Percentiles rank a stretch among this genome's conserved stretches.
phyloP scores from a whole-genome alignment of 306 rosid genomes.

The Prunus padus region DNA sequence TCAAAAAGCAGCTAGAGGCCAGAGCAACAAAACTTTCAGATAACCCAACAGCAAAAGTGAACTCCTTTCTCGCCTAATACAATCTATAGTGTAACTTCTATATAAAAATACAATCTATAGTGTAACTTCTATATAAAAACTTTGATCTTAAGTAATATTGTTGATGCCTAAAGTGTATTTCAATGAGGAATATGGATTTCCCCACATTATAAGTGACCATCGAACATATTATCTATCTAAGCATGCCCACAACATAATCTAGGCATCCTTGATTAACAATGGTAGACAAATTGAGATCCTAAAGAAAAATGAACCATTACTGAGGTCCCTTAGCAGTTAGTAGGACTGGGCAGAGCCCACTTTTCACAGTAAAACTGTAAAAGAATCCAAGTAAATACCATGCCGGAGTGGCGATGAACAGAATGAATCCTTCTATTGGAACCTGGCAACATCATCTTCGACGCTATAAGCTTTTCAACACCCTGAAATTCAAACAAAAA shows the following conservation, averaged over 20 bases:
- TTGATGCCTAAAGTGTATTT: background rate
- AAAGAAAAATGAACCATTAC: background rate
- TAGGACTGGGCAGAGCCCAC: background rate
- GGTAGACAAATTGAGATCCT: background rate
- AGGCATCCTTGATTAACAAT: background rate
- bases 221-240: background rate
- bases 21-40: background rate
- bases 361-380: background rate
- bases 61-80: background rate
- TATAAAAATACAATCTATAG: no score
- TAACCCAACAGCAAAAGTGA: background rate
- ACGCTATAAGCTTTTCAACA: slow-evolving; percentile 91
- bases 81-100: background rate
- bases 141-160: background rate
- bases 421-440: slow-evolving; percentile 95
- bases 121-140: no score
- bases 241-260: background rate
- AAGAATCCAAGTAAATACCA: slow-evolving; percentile 48
- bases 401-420: slow-evolving; percentile 89
- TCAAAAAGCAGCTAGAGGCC: background rate
- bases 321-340: background rate
- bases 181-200: background rate
- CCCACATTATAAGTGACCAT: background rate
- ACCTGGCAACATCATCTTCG: slow-evolving; percentile 98
- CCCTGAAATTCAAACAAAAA: slow-evolving; percentile 49